Evolutionary conservation across 225 moss, liverwort and hornwort species (phyloP).

Genomic region (Takakia lepidozioides): DNA sequence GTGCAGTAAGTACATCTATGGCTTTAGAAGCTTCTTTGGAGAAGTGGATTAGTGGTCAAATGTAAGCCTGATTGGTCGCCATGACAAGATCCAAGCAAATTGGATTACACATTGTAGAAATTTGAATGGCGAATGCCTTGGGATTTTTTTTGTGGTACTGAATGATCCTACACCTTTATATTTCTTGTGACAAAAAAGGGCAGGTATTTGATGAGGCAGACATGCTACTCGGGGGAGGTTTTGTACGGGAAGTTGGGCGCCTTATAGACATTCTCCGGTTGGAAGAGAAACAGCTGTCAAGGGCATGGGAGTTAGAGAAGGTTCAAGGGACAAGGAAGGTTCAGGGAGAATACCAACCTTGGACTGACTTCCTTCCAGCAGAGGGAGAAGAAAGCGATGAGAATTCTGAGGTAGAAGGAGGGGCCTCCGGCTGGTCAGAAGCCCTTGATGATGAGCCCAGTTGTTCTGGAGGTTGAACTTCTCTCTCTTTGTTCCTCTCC

Average conservation of each 20-base stretch:
- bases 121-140: no score
- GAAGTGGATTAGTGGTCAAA: no score
- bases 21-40: no score
- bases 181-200: conserved; percentile 6
- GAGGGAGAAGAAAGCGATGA: conserved; percentile 22
- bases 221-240: conserved; percentile 88
- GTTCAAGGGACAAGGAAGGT: conserved; percentile 8
- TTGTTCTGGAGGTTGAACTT: neutral
- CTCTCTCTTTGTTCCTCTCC: neutral
- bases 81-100: no score
- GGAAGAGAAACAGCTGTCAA: conserved; percentile 71
- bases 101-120: no score
- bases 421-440: conserved; percentile 20
- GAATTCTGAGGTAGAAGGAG: conserved; percentile 15
- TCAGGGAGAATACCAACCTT: conserved; percentile 16
- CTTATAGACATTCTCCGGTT: conserved; percentile 65
- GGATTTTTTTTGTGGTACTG: neutral
- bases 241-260: conserved; percentile 72
- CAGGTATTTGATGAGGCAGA: conserved; percentile 97
- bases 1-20: no score
- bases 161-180: neutral
- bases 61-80: no score
- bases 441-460: conserved; percentile 19
- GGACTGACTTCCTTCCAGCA: conserved; percentile 49
- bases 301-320: conserved; percentile 39